These are phyloP conservation scores for Favolaschia claudopus DNA, from an alignment of 768 basidiomycete genomes.

Conservation along the genomic window DNA sequence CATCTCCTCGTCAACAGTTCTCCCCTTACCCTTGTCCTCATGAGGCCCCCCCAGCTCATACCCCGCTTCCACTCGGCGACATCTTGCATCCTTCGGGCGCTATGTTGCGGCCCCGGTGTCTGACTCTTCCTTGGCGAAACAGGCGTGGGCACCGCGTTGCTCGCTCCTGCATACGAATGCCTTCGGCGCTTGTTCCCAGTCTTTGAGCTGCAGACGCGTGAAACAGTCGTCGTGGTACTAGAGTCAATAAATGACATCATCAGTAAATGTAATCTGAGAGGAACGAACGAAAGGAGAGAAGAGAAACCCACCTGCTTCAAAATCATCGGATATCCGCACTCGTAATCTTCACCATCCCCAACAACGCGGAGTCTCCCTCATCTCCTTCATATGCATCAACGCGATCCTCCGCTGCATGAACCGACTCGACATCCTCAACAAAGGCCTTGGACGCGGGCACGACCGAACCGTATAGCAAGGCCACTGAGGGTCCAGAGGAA, in stretches of 20 bases:
- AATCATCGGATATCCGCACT: slow-evolving; percentile 91
- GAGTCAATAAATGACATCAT: neutral
- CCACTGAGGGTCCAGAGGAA: no score
- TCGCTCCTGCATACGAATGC: slow-evolving; percentile 36
- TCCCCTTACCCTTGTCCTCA: neutral
- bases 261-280: neutral
- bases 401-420: slow-evolving; percentile 28
- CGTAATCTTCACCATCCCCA: slow-evolving; percentile 81
- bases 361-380: slow-evolving; percentile 48
- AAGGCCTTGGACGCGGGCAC: no score
- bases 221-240: slow-evolving; percentile 92
- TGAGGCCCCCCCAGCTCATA: no score
- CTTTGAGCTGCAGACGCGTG: slow-evolving; percentile 50
- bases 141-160: neutral
- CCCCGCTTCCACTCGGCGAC: slow-evolving; percentile 1
- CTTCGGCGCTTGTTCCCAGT: slow-evolving; percentile 37
- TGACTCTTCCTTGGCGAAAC: no score
- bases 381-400: slow-evolving; percentile 41
- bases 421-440: no score
- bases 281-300: slow-evolving; percentile 1
- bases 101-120: neutral
- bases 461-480: no score
- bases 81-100: slow-evolving; percentile 12
- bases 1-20: neutral
- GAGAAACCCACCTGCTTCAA: slow-evolving; percentile 74